These are phyloP conservation scores for Solanum chaucha DNA, from an alignment of 257 asterid species.

Conservation along the genomic window DNA sequence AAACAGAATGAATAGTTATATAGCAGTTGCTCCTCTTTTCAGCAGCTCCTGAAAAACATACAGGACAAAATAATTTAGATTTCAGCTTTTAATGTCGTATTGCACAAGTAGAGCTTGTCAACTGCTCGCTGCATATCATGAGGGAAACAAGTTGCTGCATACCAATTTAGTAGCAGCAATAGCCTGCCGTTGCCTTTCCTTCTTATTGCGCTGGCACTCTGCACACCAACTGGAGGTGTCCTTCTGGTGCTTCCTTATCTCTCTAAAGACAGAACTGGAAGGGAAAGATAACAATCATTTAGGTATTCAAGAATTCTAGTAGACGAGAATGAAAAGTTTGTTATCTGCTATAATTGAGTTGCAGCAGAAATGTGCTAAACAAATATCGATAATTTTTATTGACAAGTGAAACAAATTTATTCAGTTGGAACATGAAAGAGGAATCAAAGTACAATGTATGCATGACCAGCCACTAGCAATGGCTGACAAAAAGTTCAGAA, in stretches of 20 bases:
- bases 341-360: neutral
- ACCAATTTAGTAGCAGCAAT: slow-evolving; percentile 69
- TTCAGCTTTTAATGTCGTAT: neutral
- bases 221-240: slow-evolving; percentile 88
- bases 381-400: neutral
- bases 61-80: neutral
- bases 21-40: slow-evolving; percentile 62
- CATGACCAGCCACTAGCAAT: neutral
- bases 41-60: slow-evolving; percentile 56
- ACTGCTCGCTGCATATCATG: neutral
- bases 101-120: neutral
- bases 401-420: neutral
- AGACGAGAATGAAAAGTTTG: neutral
- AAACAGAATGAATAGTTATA: slow-evolving; percentile 8
- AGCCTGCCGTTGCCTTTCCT: slow-evolving; percentile 57
- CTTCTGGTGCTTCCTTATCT: slow-evolving; percentile 73
- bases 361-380: neutral
- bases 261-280: slow-evolving; percentile 82
- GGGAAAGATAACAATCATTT: neutral
- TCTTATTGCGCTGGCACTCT: slow-evolving; percentile 81
- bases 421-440: neutral
- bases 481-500: neutral
- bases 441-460: neutral
- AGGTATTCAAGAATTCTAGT: neutral
- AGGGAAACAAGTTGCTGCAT: neutral